Percentiles rank a stretch among this genome's conserved stretches.
phyloP scores from a whole-genome alignment of 2,329 filamentous ascomycete genomes.

The Botrytis pseudocinerea region DNA sequence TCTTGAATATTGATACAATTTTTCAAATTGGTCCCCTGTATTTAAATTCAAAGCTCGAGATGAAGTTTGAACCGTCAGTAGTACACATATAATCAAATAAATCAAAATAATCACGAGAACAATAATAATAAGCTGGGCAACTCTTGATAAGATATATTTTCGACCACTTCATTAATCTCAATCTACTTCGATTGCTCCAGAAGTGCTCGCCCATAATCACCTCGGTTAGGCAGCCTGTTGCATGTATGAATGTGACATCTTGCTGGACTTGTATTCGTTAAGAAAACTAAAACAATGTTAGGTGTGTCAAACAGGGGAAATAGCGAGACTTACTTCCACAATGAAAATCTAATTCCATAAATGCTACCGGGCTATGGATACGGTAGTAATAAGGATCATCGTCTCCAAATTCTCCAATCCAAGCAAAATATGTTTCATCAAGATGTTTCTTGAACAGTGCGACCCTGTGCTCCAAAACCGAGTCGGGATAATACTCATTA shows the following conservation, averaged over 20 bases:
- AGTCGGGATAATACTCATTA: slow-evolving; percentile 64
- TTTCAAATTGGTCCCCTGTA: not conserved
- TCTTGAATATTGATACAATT: not conserved
- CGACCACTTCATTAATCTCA: not conserved
- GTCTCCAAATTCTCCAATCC: slow-evolving; percentile 70
- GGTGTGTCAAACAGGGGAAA: not conserved
- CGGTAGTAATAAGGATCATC: slow-evolving; percentile 75
- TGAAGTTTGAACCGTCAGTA: not conserved
- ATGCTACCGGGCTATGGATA: slow-evolving; percentile 72
- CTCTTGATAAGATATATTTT: not conserved
- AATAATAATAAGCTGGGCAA: not conserved
- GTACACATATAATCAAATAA: not conserved
- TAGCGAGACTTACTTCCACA: slow-evolving; percentile 51
- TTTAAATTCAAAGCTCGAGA: not conserved
- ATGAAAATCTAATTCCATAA: slow-evolving; percentile 79
- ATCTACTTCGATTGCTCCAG: slow-evolving; percentile 25
- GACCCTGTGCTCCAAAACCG: slow-evolving; percentile 56
- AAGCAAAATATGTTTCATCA: slow-evolving; percentile 74
- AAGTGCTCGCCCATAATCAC: slow-evolving; percentile 65
- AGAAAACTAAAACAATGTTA: slow-evolving; percentile 55
- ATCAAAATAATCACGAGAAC: not conserved
- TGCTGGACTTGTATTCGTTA: slow-evolving; percentile 70
- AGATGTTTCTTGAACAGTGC: slow-evolving; percentile 56
- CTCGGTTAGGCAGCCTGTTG: slow-evolving; percentile 69
- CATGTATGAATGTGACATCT: slow-evolving; percentile 81